These are phyloP conservation scores for Jackrogersella multiformis DNA, from an alignment of 495 filamentous ascomycete genomes.

Conservation along the genomic window DNA sequence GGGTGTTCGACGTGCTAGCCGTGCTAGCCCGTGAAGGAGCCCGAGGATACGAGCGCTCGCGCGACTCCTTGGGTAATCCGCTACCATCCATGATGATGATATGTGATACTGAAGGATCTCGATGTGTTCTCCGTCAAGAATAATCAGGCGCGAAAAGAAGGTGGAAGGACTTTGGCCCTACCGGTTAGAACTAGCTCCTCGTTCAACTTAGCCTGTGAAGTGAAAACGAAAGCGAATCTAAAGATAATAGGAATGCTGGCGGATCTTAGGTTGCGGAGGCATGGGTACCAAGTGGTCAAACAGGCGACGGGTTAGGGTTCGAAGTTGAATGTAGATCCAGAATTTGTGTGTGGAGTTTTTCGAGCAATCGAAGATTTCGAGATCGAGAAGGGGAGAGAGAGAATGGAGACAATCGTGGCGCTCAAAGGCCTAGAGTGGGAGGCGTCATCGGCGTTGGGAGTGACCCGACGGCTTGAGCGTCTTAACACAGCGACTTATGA, in stretches of 20 bases:
- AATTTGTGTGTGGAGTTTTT: not conserved
- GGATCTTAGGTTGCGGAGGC: not conserved
- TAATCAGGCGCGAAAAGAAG: not conserved
- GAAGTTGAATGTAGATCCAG: not conserved
- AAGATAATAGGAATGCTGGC: not conserved
- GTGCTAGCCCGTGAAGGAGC: slow-evolving; percentile 54
- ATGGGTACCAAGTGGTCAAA: not conserved
- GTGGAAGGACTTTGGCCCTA: not conserved
- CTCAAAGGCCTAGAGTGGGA: slow-evolving; percentile 23
- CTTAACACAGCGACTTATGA: slow-evolving; percentile 32
- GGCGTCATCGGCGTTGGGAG: slow-evolving; percentile 34
- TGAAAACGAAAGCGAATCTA: not conserved
- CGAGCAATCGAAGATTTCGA: slow-evolving; percentile 14
- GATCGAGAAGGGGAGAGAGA: slow-evolving; percentile 18
- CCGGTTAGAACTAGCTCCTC: not conserved
- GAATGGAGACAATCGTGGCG: slow-evolving; percentile 10
- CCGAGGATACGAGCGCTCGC: slow-evolving; percentile 48
- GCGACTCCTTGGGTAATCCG: slow-evolving; percentile 29
- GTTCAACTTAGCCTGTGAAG: not conserved
- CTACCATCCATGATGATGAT: slow-evolving; percentile 31
- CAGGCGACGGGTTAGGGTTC: not conserved
- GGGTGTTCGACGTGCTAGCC: slow-evolving; percentile 50
- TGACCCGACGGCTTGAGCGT: slow-evolving; percentile 38
- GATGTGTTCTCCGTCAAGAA: not conserved
- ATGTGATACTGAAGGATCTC: not conserved